Base-by-base conservation (phyloP, 495 filamentous ascomycete species). In the Neurospora sp. region DNA sequence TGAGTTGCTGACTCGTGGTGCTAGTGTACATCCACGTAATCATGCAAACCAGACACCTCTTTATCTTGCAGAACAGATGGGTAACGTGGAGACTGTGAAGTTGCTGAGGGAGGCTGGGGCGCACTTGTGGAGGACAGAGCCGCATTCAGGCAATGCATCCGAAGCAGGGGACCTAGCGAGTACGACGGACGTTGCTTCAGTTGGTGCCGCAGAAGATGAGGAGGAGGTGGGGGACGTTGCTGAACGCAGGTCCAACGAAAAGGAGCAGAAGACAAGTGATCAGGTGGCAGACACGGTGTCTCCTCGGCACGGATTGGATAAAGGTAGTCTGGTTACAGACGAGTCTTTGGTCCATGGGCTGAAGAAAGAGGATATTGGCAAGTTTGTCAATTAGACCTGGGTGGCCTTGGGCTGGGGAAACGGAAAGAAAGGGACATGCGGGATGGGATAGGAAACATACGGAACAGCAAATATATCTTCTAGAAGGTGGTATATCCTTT, bases 11-110 rank as follows among this genome's bases (percentile, higher is more conserved):
- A 84, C 82, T 27, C 86, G 92, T 37, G 94, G 94, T 4, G 95
- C 92, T 2, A 94, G 92, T 42, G 95, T 98, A 16, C 94, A 97
- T 81, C 82, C 93, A 27, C 89, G 95, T 54, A 97, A 97, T 81
- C 86, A 89, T 23, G 89, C 88, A 35, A 90, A 92, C 72, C 91
- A 92, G 77, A 97, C 94, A 69, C 93, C 95, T 42, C 84, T 97
- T 69, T 94, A 91, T 80, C 83, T 95, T 39, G 93, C 93, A 7
- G 88, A 90, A 75, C 87, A 84, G 76, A 79, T 81, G 71, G 83
- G 84, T 2, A 84, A 83, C 54, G 81, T 82, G 1, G 90, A 90
- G 72, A 88, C 92, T 77, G 90, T 92, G 6, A 75, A 81, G 46
- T 80, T 97, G 75, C 82, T 98, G 9, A 79, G 70, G 41, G 76